Evolutionary conservation across 208 protist genomes (phyloP).

Genomic region (Acanthamoeba culbertsoni): DNA sequence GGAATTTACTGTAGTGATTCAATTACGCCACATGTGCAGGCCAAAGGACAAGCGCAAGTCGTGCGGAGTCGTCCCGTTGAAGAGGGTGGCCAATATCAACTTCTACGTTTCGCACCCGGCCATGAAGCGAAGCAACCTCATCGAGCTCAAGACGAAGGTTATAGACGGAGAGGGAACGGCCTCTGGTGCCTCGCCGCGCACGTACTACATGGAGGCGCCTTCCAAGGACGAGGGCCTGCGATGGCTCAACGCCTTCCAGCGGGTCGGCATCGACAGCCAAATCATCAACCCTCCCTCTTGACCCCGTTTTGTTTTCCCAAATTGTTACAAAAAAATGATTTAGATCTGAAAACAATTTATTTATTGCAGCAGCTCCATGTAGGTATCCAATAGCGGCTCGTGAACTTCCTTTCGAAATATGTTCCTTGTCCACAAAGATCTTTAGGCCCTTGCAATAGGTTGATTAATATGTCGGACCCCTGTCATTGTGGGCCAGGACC

Average conservation of each 20-base stretch:
- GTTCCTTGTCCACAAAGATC: no score
- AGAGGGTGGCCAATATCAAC: neutral
- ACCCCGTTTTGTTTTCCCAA: no score
- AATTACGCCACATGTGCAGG: neutral
- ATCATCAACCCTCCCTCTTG: neutral
- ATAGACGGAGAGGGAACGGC: neutral
- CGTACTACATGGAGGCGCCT: constrained; percentile 22
- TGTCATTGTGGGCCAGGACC: no score
- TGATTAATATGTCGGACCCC: no score
- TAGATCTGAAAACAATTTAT: no score
- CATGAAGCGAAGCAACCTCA: constrained; percentile 18
- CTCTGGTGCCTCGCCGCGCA: neutral
- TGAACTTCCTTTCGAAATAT: constrained; percentile 51
- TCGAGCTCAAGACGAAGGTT: constrained; percentile 38
- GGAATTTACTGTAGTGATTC: no score
- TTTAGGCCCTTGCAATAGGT: no score
- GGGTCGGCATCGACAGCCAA: neutral
- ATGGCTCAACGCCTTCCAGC: constrained; percentile 47
- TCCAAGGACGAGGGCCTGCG: constrained; percentile 32
- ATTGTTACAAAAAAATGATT: no score
- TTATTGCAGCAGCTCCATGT: constrained; percentile 39
- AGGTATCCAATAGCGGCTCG: neutral
- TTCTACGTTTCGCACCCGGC: neutral
- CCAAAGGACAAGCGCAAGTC: neutral
- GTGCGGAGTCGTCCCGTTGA: neutral